Base-by-base conservation (phyloP, 495 filamentous ascomycete genomes). In the Recurvomyces mirabilis region DNA sequence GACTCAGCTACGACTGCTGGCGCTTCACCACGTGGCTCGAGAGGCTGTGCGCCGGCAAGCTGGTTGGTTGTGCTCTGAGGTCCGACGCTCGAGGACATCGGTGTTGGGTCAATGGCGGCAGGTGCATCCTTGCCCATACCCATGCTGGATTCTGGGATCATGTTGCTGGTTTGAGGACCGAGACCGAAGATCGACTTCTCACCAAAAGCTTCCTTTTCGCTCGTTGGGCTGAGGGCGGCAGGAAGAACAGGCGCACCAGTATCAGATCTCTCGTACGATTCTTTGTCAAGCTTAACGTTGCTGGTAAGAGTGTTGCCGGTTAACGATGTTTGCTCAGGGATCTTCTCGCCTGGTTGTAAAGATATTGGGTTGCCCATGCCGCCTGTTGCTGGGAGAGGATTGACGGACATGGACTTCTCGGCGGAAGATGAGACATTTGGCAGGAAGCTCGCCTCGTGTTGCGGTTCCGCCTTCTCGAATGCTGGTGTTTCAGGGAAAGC, bases 101-200 rank as follows among this genome's bases (percentile, higher is more conserved):
- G 70, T 42, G 69, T 75, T 3, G 68, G 64, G 36, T 78, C 55
- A 3, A 9, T 22, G 2, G 33, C 59, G 14, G 51, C 52, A 36
- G 37, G 52, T 43, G 50, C 49, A 44, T 51, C 53, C 39, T 58
- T 53, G 31, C 70, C 72, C 52, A 87, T 82, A 14, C 84, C 84
- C 40, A 93, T 70, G 61, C 83, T 85, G 18, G 86, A 91, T 64
- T 94, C 86, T 9, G 87, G 87, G 51, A 91, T 89, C 65, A 83
- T 63, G 61, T 72, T 79, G 26, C 22, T 40, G 19, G 45, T 45
- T 32, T 32, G 22, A 9, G 50, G 50, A 17, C 47, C 47, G 5
- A 51, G 35, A 24, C 65, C 69, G 28, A 79, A 61, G n/a, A 72
- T 68, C 13, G 83, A 80, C 30, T 87, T 62, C 25, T 68, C 64